Base-by-base conservation (phyloP, 2,329 filamentous ascomycete genomes). In the Scedosporium boydii region DNA sequence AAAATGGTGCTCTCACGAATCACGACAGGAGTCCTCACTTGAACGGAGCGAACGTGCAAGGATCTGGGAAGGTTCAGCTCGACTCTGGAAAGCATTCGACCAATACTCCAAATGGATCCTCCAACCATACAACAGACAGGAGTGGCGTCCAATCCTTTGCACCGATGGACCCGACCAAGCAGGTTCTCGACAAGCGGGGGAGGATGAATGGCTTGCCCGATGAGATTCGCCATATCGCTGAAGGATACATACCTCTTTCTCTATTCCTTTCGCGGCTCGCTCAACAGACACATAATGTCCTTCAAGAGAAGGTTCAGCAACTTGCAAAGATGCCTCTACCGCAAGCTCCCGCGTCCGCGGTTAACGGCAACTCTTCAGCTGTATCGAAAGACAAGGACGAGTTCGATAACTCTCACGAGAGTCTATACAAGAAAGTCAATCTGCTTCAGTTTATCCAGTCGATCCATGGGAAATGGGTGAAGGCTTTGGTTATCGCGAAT, bases 381-480 rank as follows among this genome's bases (percentile, higher is more conserved):
- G 66, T 67, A 7, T 67, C 68, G 29, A 69, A 66, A 41, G 61
- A 62, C 18, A 65, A 65, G 59, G 65, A 66, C n/a, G 65, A 66
- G 56, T 66, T 63, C 62, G 86, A 90, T 68, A 79, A 76, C 21
- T 87, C 85, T 1, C 71, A 74, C 46, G 85, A 87, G 64, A 93
- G 91, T 69, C 70, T 90, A 12, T 79, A 82, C 38, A 96, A 96
- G 76, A 97, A 96, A 75, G 76, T 84, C 29, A 76, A 80, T 42
- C 74, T 97, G 61, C 75, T 96, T 64, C 85, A 89, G 53, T 96
- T 95, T 76, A 86, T 89, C 7, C 88, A 93, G 71, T 83, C 86
- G 23, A 85, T 89, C 69, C 88, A 96, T 70, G 86, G 88, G 34
- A 91, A 91, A 76, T 98, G 96, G 80, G 91, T 96, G 72, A 98